Evolutionary conservation across 2,329 filamentous ascomycete species (phyloP).

Genomic region (Fusarium sp.): DNA sequence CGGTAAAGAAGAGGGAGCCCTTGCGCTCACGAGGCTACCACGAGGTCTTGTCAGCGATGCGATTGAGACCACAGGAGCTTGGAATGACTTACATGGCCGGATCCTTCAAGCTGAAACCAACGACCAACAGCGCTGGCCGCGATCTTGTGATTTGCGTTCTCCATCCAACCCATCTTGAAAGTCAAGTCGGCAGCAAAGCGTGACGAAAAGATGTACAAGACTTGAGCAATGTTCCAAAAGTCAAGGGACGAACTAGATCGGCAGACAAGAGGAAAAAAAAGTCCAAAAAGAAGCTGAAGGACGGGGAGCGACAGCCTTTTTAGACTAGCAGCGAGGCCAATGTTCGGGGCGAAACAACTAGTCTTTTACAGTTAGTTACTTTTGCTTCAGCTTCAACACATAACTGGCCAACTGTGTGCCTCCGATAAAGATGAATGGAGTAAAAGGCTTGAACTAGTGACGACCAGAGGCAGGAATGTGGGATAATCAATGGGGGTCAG

Average conservation of each 20-base stretch:
- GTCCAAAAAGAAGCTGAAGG: constrained; percentile 12
- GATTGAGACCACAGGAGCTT: neutral
- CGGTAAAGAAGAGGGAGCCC: constrained; percentile 82
- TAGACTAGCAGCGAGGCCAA: constrained; percentile 16
- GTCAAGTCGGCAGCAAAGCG: constrained; percentile 2
- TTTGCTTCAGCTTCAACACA: constrained; percentile 8
- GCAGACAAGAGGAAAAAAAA: neutral
- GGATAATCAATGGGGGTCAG: constrained; percentile 36
- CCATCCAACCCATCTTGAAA: constrained; percentile 60
- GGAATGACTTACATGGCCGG: constrained; percentile 75
- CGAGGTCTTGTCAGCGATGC: neutral
- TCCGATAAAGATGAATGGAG: constrained; percentile 34
- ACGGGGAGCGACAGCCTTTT: constrained; percentile 29
- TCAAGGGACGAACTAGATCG: neutral
- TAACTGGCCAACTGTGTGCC: constrained; percentile 29
- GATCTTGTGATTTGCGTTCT: constrained; percentile 66
- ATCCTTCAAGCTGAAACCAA: constrained; percentile 85
- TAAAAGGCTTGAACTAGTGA: constrained; percentile 14
- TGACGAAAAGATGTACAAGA: constrained; percentile 15
- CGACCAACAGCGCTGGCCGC: constrained; percentile 74
- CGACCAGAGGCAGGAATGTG: constrained; percentile 34
- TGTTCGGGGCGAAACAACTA: constrained; percentile 15
- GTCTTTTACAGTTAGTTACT: constrained; percentile 31
- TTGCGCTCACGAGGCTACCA: constrained; percentile 75
- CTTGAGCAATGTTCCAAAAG: constrained; percentile 13